phyloP scores from a whole-genome alignment of 2,329 filamentous ascomycete species.

The Hymenoscyphus occultus region DNA sequence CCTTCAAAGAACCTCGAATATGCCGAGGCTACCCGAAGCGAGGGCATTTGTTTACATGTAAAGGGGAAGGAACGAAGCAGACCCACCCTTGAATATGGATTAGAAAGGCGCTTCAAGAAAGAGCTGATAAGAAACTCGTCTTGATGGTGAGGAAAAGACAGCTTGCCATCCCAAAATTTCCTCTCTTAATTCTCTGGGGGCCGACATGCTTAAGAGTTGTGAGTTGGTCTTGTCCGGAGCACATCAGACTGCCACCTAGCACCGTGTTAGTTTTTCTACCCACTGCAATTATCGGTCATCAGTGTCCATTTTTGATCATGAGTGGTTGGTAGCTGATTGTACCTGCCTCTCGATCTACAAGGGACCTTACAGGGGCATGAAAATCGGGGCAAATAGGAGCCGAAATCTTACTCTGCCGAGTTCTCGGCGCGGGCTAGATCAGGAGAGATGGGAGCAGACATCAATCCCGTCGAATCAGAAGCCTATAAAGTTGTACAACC shows the following conservation, averaged over 20 bases:
- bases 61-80: neutral
- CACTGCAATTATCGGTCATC: neutral
- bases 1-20: neutral
- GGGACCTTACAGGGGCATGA: neutral
- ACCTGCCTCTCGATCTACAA: neutral
- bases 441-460: slow-evolving; percentile 4
- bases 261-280: neutral
- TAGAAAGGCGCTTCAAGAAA: neutral
- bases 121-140: neutral
- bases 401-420: neutral
- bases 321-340: neutral
- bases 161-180: neutral
- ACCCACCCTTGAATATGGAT: neutral
- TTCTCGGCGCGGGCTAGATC: neutral
- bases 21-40: slow-evolving; percentile 4
- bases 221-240: neutral
- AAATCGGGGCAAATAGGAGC: neutral
- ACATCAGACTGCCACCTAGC: neutral
- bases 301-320: neutral
- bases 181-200: neutral
- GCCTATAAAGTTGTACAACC: neutral
- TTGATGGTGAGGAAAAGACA: neutral
- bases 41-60: neutral
- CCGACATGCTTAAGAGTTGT: neutral
- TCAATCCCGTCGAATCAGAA: slow-evolving; percentile 4